Conservation (phyloP, 169 alveolate species). For the Nephromyces sp. region DNA sequence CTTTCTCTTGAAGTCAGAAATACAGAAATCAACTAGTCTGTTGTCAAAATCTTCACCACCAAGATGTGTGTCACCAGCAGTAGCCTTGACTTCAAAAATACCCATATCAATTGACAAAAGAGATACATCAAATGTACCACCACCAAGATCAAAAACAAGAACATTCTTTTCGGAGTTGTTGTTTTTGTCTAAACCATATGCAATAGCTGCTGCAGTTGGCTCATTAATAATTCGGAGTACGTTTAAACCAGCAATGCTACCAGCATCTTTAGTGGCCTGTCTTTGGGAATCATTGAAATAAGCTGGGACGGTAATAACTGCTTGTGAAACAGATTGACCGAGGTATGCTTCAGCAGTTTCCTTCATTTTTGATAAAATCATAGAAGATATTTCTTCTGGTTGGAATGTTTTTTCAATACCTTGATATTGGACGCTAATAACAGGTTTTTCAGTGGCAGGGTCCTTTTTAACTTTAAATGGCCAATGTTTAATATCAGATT, state of each 20-base stretch:
- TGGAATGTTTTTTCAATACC: constrained; percentile 84
- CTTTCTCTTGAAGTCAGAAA: constrained; percentile 85
- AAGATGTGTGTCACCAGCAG: constrained; percentile 97
- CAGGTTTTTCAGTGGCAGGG: constrained; percentile 78
- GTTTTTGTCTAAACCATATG: constrained; percentile 91
- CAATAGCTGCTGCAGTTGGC: constrained; percentile 98
- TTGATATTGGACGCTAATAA: constrained; percentile 78
- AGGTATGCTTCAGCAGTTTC: constrained; percentile 90
- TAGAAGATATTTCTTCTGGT: constrained; percentile 96
- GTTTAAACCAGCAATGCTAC: constrained; percentile 89
- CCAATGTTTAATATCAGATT: constrained; percentile 86
- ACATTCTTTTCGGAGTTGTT: constrained; percentile 84
- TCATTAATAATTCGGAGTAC: constrained; percentile 94
- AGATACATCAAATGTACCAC: constrained; percentile 94
- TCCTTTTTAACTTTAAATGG: constrained; percentile 78
- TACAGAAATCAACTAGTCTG: constrained; percentile 87
- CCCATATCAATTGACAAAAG: constrained; percentile 91
- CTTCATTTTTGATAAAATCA: constrained; percentile 92
- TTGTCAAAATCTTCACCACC: constrained; percentile 99
- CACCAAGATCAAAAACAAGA: constrained; percentile 94
- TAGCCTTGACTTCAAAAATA: constrained; percentile 93
- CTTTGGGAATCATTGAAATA: constrained; percentile 98
- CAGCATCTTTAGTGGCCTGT: constrained; percentile 98
- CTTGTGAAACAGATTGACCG: constrained; percentile 85
- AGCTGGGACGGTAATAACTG: constrained; percentile 98